A percentile compares a stretch with the other conserved stretches of the same genome.
Evolutionary conservation across 345 rosid species (phyloP).

Genomic region (Gossypium turneri): DNA sequence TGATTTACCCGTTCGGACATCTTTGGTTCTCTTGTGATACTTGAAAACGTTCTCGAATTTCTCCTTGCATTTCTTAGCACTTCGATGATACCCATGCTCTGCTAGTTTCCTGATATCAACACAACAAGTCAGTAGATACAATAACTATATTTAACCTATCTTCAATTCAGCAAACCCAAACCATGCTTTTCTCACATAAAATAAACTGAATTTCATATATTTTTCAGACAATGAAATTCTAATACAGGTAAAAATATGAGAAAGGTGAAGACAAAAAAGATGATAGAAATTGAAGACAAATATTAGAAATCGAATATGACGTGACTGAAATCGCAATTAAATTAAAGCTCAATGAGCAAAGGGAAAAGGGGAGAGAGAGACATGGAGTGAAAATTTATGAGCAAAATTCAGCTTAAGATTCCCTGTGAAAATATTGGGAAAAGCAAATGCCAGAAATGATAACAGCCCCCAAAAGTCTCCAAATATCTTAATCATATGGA

Average conservation of each 20-base stretch:
- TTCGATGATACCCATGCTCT: slow-evolving; percentile 70
- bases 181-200: slow-evolving; percentile 16
- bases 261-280: not conserved
- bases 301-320: too few relatives aligned
- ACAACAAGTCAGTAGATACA: not conserved
- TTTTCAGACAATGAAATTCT: not conserved
- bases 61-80: slow-evolving; percentile 86
- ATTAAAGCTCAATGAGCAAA: too few relatives aligned
- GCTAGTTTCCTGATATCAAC: slow-evolving; percentile 55
- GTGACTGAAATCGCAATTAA: too few relatives aligned
- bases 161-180: not conserved
- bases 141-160: not conserved
- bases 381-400: not conserved
- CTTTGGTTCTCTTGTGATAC: slow-evolving; percentile 89
- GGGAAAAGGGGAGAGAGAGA: not conserved
- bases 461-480: slow-evolving; percentile 6
- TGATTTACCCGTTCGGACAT: slow-evolving; percentile 60
- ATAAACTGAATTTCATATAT: slow-evolving; percentile 6
- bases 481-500: slow-evolving; percentile 9
- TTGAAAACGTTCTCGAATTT: slow-evolving; percentile 89
- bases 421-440: slow-evolving; percentile 13
- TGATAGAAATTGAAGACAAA: not conserved
- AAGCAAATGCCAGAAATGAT: slow-evolving; percentile 9
- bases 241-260: not conserved
- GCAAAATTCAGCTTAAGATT: slow-evolving; percentile 13